Base-by-base conservation (phyloP, 2,329 filamentous ascomycete genomes). In the Pestalotiopsis sp. region DNA sequence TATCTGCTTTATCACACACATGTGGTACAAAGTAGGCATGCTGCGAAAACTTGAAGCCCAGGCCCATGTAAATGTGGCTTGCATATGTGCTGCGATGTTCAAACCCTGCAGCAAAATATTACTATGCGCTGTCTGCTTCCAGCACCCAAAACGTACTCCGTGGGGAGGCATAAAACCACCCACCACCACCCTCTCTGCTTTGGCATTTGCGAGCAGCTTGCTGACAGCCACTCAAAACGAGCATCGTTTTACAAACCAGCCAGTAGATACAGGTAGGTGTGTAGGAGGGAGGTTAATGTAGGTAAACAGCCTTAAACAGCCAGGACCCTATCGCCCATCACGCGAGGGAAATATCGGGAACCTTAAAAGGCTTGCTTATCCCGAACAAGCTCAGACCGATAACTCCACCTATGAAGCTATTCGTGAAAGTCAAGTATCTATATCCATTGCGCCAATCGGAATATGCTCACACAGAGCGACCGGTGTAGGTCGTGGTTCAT, bases 11-110 rank as follows among this genome's bases (percentile, higher is more conserved):
- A 52, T 7, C 11, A 52, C 45, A 17, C 45, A 52, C 20, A 20
- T 52, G 17, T 20, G 20, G 17, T 52, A 20, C 45, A 52, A 52
- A 52, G 20, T 20, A 20, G 17, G 20, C 45, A 52, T n/a, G 20
- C 45, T 17, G 45, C 45, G 17, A 52, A 52, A 52, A 20, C 20
- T 20, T 6, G 45, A 52, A 20, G 17, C 17, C 45, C 17, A 52
- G 45, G 45, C 45, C 31, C 23, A 40, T 36, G 63, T 45, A 31
- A 66, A n/a, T 66, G 65, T 66, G 65, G 65, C 65, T 66, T 66
- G 56, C 64, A 58, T 66, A 27, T 27, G 13, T 59, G 27, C 57
- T 59, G 27, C 57, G 11, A 14, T 59, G 17, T 27, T 27, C 9
- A 59, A 13, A 59, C 27, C 27, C 57, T 59, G 57, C 23, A 27